phyloP scores from a whole-genome alignment of 352 stramenopile genomes.

The Pythium plurisporium region DNA sequence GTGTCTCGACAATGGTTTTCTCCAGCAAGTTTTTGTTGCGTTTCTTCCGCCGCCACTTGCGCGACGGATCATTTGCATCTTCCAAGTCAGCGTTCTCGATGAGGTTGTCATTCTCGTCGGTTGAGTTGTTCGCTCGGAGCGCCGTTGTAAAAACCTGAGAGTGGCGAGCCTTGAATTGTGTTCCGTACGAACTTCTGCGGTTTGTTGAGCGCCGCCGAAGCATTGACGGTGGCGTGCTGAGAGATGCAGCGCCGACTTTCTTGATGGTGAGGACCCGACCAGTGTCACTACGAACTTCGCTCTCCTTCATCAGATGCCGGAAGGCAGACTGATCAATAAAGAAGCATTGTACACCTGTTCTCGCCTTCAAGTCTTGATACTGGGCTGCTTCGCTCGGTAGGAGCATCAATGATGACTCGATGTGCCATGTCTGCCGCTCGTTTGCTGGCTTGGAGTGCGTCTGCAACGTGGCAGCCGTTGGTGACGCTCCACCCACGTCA shows the following conservation, averaged over 20 bases:
- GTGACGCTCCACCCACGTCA: neutral
- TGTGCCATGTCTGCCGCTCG: constrained; percentile 7
- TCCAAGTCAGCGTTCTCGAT: constrained; percentile 33
- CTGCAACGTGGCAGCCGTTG: neutral
- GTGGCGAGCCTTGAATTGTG: constrained; percentile 25
- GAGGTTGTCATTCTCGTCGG: constrained; percentile 20
- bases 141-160: constrained; percentile 32
- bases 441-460: neutral
- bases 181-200: constrained; percentile 13
- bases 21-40: constrained; percentile 66
- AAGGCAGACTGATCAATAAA: constrained; percentile 42
- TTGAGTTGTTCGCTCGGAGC: constrained; percentile 1
- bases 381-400: neutral
- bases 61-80: constrained; percentile 29
- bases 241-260: neutral
- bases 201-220: constrained; percentile 18
- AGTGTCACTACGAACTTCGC: constrained; percentile 1
- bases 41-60: constrained; percentile 73
- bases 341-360: constrained; percentile 49
- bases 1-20: constrained; percentile 46
- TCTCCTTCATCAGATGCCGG: constrained; percentile 12
- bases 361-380: constrained; percentile 34
- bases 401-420: constrained; percentile 21
- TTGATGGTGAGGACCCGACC: constrained; percentile 8
- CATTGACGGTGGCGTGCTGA: neutral